A percentile compares a stretch with the other conserved stretches of the same genome.
Conservation (phyloP, 305 asterid species). For the Solanum hybrid region DNA sequence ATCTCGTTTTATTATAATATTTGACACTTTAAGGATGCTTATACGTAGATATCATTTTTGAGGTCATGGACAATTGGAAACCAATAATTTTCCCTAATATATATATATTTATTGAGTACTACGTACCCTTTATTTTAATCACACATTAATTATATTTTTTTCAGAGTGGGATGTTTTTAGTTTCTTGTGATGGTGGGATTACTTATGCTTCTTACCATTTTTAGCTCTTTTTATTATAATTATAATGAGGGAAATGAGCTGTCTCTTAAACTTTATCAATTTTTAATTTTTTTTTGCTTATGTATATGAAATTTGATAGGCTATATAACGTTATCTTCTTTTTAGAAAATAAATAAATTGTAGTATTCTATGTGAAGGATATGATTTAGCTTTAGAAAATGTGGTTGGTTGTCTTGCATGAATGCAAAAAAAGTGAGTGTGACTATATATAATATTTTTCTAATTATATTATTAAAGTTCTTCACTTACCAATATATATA, state of each 20-base stretch:
- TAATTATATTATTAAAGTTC: not conserved
- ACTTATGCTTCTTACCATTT: conserved; percentile 26
- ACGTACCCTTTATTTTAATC: not conserved
- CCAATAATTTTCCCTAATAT: not conserved
- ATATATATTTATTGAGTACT: not conserved
- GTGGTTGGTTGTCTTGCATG: conserved; percentile 36
- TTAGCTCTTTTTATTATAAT: conserved; percentile 14
- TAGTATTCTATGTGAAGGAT: not conserved
- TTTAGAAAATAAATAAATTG: not conserved
- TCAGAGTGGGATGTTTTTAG: conserved; percentile 26
- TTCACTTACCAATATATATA: not conserved
- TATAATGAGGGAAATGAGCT: conserved; percentile 17
- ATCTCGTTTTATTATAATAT: not conserved
- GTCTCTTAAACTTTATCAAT: conserved; percentile 13
- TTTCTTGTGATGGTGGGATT: conserved; percentile 31
- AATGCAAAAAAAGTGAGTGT: conserved; percentile 30
- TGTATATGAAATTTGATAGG: not conserved
- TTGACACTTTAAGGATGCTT: not conserved
- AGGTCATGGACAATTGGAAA: not conserved
- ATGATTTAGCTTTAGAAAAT: conserved; percentile 6
- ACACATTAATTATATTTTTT: not conserved
- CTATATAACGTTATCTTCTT: not conserved
- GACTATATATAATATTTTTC: conserved; percentile 9
- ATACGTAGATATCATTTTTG: not conserved
- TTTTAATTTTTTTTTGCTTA: not conserved